phyloP scores from a whole-genome alignment of 1,284 basidiomycete genomes.

The Trichosporon sp. region DNA sequence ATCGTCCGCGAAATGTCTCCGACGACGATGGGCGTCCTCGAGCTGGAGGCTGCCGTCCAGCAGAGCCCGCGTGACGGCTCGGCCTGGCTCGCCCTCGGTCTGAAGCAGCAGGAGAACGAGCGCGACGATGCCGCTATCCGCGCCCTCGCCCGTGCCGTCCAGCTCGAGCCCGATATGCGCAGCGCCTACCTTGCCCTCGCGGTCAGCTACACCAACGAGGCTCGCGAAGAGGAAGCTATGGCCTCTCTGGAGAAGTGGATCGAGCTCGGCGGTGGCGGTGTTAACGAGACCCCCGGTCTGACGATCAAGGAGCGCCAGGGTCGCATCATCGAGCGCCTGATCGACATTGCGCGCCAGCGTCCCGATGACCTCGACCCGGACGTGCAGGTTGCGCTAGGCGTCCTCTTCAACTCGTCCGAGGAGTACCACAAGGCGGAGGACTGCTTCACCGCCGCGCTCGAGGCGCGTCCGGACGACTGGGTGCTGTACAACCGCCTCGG shows the following conservation, averaged over 20 bases:
- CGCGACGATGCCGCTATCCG: slow-evolving; percentile 87
- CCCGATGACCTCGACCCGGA: slow-evolving; percentile 79
- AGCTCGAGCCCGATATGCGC: slow-evolving; percentile 74
- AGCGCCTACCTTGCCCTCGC: slow-evolving; percentile 89
- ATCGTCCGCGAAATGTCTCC: slow-evolving; percentile 54
- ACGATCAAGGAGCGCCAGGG: slow-evolving; percentile 36
- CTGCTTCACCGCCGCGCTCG: slow-evolving; percentile 88
- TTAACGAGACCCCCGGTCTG: slow-evolving; percentile 25
- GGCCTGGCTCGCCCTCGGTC: slow-evolving; percentile 89
- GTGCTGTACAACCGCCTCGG: slow-evolving; percentile 93
- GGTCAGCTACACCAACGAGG: slow-evolving; percentile 91
- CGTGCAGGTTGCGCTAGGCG: slow-evolving; percentile 91
- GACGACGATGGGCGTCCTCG: slow-evolving; percentile 66
- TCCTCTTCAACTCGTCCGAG: slow-evolving; percentile 90
- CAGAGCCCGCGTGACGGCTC: slow-evolving; percentile 69
- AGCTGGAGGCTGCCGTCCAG: slow-evolving; percentile 88
- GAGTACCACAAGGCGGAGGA: slow-evolving; percentile 91
- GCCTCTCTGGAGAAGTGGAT: slow-evolving; percentile 84
- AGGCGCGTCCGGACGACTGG: slow-evolving; percentile 89
- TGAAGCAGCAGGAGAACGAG: slow-evolving; percentile 98
- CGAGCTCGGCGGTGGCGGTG: slow-evolving; percentile 34
- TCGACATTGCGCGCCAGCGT: slow-evolving; percentile 55
- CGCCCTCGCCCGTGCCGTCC: slow-evolving; percentile 78
- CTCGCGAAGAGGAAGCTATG: slow-evolving; percentile 71
- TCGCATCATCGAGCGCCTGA: slow-evolving; percentile 50